These are phyloP conservation scores for Taphrina confusa DNA, from an alignment of 1,139 yeast species.

Conservation along the genomic window DNA sequence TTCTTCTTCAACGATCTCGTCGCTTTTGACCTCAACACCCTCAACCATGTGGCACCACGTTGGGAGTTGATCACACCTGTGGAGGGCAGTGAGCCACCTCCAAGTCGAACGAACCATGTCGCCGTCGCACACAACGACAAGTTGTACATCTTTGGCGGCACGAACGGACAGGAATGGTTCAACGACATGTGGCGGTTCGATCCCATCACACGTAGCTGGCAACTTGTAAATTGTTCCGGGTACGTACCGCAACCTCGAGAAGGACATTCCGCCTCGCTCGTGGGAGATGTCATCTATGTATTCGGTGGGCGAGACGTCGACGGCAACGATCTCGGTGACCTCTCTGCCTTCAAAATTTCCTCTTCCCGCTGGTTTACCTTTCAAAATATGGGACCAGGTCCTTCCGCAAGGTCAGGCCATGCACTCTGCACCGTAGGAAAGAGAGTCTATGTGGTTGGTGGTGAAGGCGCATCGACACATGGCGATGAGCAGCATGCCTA, in stretches of 20 bases:
- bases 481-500: slow-evolving; percentile 47
- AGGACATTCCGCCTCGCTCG: slow-evolving; percentile 84
- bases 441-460: slow-evolving; percentile 85
- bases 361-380: slow-evolving; percentile 73
- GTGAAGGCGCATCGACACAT: slow-evolving; percentile 47
- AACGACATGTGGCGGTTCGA: slow-evolving; percentile 84
- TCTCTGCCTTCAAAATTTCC: slow-evolving; percentile 75
- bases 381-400: slow-evolving; percentile 58
- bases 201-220: slow-evolving; percentile 69
- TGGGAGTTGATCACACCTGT: slow-evolving; percentile 75
- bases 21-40: slow-evolving; percentile 78
- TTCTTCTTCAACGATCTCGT: slow-evolving; percentile 81
- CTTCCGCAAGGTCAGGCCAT: slow-evolving; percentile 94
- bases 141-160: slow-evolving; percentile 88
- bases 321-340: slow-evolving; percentile 68
- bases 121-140: slow-evolving; percentile 79
- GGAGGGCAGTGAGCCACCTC: slow-evolving; percentile 60
- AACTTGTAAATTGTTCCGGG: slow-evolving; percentile 54
- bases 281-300: slow-evolving; percentile 75
- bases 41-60: slow-evolving; percentile 64
- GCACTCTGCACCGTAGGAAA: slow-evolving; percentile 74
- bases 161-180: slow-evolving; percentile 71
- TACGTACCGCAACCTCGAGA: slow-evolving; percentile 81
- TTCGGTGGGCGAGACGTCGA: slow-evolving; percentile 86
- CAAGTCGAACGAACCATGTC: slow-evolving; percentile 89